A percentile compares a stretch with the other conserved stretches of the same genome.
These are phyloP conservation scores for Eimeria necatrix DNA, from an alignment of 169 alveolate genomes.

Conservation along the genomic window DNA sequence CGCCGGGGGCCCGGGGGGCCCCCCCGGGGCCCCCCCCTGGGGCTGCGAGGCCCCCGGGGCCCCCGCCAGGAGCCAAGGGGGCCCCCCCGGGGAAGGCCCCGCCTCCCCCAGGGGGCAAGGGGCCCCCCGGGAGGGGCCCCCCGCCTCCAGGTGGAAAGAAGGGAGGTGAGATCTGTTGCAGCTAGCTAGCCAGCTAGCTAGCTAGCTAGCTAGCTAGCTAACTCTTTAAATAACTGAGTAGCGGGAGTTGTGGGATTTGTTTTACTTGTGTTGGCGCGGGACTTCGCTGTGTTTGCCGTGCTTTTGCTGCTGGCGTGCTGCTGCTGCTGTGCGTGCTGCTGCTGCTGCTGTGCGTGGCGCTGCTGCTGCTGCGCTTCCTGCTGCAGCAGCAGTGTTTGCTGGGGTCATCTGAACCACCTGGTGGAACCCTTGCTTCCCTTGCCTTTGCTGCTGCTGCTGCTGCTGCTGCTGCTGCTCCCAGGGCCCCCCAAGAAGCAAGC, in stretches of 20 bases:
- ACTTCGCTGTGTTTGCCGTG: neutral
- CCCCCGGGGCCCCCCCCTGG: conserved; percentile 13
- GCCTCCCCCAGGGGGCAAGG: neutral
- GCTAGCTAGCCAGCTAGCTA: neutral
- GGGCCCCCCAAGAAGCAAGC: neutral
- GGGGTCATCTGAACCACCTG: too few species aligned
- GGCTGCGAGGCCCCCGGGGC: neutral
- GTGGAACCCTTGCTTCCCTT: too few species aligned
- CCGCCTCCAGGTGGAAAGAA: neutral
- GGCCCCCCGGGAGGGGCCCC: neutral
- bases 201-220: neutral
- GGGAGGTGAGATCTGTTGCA: neutral
- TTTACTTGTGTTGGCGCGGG: neutral
- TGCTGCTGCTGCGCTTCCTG: too few species aligned
- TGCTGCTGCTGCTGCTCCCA: neutral
- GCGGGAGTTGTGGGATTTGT: neutral
- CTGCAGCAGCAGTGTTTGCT: too few species aligned
- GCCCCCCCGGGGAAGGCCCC: neutral
- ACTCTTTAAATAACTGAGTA: neutral
- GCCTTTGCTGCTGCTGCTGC: neutral
- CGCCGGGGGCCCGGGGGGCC: neutral
- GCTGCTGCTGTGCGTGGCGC: too few species aligned
- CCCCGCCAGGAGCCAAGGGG: neutral
- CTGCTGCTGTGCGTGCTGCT: too few species aligned
- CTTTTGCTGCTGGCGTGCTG: too few species aligned